Evolutionary conservation across 352 stramenopile species (phyloP), one percentile per base, ranked within the genome.

Genomic region (Pythium diclinum): DNA sequence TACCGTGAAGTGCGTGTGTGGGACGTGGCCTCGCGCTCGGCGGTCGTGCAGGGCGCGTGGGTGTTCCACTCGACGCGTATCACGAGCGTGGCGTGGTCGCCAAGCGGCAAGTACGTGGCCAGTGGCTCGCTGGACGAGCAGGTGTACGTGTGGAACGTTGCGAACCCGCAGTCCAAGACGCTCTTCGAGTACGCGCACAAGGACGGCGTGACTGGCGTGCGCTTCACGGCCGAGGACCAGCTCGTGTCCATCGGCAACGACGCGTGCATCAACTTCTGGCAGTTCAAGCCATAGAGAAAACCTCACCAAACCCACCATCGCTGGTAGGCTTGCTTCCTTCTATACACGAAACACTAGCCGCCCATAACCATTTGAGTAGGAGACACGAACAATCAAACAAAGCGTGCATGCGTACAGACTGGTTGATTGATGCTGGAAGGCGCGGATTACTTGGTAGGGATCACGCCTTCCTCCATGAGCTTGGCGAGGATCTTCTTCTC

Each of bases 31-130:
- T 84, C 77, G 23, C 91, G 84, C 60, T 78, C 81, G 0, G 75
- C 96, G 46, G 81, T 97, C 65, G 81, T 97, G 36, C 94, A 97
- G 67, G 89, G 89, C 21, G 75, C 91, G 74, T 99, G 96, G 96
- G 95, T 98, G 21, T 98, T 97, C 79, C 96, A 99, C 78, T 96
- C 95, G 56, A 97, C 96, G 63, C 85, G 86, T 23, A 92, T 99
- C 47, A 97, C 88, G 28, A 93, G 79, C 48, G 75, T 99, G 8
- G 86, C 95, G 30, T 99, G 97, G 94, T 95, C 91, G 25, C 86
- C 87, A 1, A 94, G 95, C 65, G 88, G 94, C 61, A 87, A 89
- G 51, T 88, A 95, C 36, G 69, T 99, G 7, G 96, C 88, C 13
- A 98, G 90, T 62, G 91, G 94, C 8, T 93, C 94, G 47, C 81